phyloP scores from a whole-genome alignment of 441 rosid genomes.

The Croton laevigatus region DNA sequence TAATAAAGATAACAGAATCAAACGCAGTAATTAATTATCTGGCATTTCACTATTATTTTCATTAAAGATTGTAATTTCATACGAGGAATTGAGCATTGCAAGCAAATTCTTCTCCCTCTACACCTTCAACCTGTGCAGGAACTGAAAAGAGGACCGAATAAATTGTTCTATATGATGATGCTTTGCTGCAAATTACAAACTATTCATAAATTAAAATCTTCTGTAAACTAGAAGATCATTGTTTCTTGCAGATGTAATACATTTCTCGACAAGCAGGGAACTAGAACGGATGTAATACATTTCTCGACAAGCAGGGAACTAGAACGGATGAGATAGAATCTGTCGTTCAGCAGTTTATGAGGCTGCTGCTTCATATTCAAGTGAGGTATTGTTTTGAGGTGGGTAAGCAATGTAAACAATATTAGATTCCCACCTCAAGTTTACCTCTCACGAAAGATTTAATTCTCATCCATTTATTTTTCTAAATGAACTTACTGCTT shows the following conservation, averaged over 20 bases:
- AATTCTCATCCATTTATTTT: constrained; percentile 26
- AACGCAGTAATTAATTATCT: not conserved
- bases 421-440: constrained; percentile 16
- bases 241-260: constrained; percentile 21
- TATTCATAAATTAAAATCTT: constrained; percentile 12
- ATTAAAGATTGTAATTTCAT: not conserved
- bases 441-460: constrained; percentile 12
- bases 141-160: not conserved
- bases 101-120: not conserved
- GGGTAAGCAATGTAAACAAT: constrained; percentile 15
- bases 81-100: not conserved
- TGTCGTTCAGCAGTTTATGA: constrained; percentile 12
- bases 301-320: constrained; percentile 11
- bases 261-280: constrained; percentile 17
- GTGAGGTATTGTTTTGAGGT: constrained; percentile 13
- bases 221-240: constrained; percentile 15
- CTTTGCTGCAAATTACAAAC: not conserved
- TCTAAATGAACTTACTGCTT: constrained; percentile 21
- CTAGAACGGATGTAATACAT: constrained; percentile 19
- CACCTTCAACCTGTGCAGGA: not conserved
- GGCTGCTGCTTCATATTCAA: not conserved
- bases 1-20: not conserved
- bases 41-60: not conserved
- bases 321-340: constrained; percentile 8
- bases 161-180: not conserved